These are phyloP conservation scores for Decorospora gaudefroyi DNA, from an alignment of 2,329 filamentous ascomycete genomes.

Conservation along the genomic window DNA sequence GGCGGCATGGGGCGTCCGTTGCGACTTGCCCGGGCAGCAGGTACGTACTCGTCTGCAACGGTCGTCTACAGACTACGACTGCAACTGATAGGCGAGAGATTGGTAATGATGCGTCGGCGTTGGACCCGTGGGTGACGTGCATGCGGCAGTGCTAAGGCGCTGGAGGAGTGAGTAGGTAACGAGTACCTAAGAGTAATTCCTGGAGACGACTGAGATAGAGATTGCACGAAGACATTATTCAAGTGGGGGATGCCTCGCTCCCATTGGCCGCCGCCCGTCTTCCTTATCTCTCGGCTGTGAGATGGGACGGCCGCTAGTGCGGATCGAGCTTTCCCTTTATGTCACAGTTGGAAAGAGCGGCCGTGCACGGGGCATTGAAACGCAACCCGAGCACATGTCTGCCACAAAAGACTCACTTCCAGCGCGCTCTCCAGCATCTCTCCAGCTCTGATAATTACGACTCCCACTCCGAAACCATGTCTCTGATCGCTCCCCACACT, in stretches of 20 bases:
- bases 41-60: too few relatives aligned
- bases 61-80: conserved; percentile 5
- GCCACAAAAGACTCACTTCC: conserved; percentile 39
- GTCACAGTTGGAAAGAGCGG: conserved; percentile 8
- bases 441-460: conserved; percentile 16
- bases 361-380: conserved; percentile 15
- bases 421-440: conserved; percentile 26
- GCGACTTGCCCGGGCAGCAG: too few relatives aligned
- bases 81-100: conserved; percentile 15
- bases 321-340: conserved; percentile 13
- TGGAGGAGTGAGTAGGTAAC: conserved; percentile 27
- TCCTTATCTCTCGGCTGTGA: conserved; percentile 39
- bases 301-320: conserved; percentile 16
- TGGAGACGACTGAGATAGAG: conserved; percentile 18
- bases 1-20: too few relatives aligned
- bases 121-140: conserved; percentile 32
- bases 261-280: conserved; percentile 28
- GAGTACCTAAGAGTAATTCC: conserved; percentile 47
- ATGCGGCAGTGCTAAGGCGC: conserved; percentile 26
- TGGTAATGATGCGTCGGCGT: conserved; percentile 24
- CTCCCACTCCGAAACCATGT: conserved; percentile 31
- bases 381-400: conserved; percentile 40
- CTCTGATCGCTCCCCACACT: conserved; percentile 23
- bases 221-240: conserved; percentile 13
- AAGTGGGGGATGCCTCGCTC: conserved; percentile 29